phyloP scores from a whole-genome alignment of 2,329 filamentous ascomycete species.

The Botryotinia narcissicola region DNA sequence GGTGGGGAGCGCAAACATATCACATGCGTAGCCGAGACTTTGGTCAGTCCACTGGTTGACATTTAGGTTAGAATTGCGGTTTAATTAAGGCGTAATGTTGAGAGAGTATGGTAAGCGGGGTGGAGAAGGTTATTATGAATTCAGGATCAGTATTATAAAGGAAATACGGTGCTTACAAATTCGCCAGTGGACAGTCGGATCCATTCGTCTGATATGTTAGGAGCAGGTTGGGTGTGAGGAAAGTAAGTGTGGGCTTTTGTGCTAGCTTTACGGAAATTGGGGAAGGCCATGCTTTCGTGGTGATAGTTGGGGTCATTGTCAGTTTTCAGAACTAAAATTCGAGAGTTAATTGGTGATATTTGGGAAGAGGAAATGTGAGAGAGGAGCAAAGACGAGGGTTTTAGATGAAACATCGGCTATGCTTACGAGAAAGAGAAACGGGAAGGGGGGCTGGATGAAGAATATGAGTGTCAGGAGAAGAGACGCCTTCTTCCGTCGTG shows the following conservation, averaged over 20 bases:
- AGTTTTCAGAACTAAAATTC: slow-evolving; percentile 42
- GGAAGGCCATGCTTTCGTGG: slow-evolving; percentile 28
- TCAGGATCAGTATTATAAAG: not conserved
- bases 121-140: not conserved
- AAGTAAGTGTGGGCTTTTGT: slow-evolving; percentile 52
- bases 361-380: slow-evolving; percentile 45
- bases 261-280: slow-evolving; percentile 39
- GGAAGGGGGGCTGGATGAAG: slow-evolving; percentile 41
- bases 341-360: slow-evolving; percentile 38
- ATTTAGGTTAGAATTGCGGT: not conserved
- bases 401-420: not conserved
- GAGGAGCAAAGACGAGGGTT: not conserved
- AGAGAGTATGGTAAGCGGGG: not conserved
- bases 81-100: not conserved
- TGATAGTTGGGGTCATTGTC: slow-evolving; percentile 50
- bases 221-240: slow-evolving; percentile 45
- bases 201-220: slow-evolving; percentile 62
- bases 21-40: slow-evolving; percentile 62
- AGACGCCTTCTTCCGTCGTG: slow-evolving; percentile 54
- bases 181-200: slow-evolving; percentile 57
- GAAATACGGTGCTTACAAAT: slow-evolving; percentile 27
- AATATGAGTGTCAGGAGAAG: slow-evolving; percentile 53
- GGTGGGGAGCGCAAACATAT: slow-evolving; percentile 54
- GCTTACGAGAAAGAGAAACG: slow-evolving; percentile 41
- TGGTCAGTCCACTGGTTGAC: slow-evolving; percentile 56